phyloP scores from a whole-genome alignment of 1,284 basidiomycete species.

The Sanguinoderma infundibulare region DNA sequence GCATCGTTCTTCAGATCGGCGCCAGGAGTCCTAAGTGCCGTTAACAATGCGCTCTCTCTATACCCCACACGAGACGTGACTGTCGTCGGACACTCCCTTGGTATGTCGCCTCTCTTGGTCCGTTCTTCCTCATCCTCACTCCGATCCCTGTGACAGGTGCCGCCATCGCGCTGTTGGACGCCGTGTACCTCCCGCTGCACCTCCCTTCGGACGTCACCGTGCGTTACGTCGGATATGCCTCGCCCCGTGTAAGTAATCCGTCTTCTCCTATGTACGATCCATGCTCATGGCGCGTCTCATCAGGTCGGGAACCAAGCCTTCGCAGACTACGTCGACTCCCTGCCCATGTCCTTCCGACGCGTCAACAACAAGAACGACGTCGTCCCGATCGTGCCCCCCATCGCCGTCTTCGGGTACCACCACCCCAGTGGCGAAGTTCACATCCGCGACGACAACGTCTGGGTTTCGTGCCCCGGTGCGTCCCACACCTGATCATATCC shows the following conservation, averaged over 20 bases:
- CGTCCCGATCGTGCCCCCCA: conserved; percentile 36
- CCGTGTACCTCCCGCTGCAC: conserved; percentile 49
- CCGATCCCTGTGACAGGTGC: conserved; percentile 34
- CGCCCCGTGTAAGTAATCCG: conserved; percentile 51
- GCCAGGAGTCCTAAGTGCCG: conserved; percentile 36
- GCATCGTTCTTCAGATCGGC: conserved; percentile 27
- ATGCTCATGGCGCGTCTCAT: neutral
- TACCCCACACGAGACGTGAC: conserved; percentile 36
- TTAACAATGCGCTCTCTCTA: conserved; percentile 34
- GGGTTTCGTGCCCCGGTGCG: conserved; percentile 51
- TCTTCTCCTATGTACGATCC: neutral
- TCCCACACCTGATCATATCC: neutral
- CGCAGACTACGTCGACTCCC: conserved; percentile 59
- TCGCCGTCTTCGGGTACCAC: conserved; percentile 49
- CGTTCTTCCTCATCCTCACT: neutral
- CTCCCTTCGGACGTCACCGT: conserved; percentile 41
- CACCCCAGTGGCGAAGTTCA: conserved; percentile 65
- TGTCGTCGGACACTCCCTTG: conserved; percentile 44
- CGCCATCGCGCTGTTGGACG: conserved; percentile 50
- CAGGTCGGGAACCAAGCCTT: conserved; percentile 63
- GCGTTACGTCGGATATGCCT: conserved; percentile 46
- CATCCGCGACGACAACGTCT: conserved; percentile 49
- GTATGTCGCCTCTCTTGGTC: conserved; percentile 21
- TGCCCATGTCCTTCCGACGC: conserved; percentile 38
- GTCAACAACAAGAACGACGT: conserved; percentile 35